These are phyloP conservation scores for Didymella glomerata DNA, from an alignment of 2,329 filamentous ascomycete genomes.

Conservation along the genomic window DNA sequence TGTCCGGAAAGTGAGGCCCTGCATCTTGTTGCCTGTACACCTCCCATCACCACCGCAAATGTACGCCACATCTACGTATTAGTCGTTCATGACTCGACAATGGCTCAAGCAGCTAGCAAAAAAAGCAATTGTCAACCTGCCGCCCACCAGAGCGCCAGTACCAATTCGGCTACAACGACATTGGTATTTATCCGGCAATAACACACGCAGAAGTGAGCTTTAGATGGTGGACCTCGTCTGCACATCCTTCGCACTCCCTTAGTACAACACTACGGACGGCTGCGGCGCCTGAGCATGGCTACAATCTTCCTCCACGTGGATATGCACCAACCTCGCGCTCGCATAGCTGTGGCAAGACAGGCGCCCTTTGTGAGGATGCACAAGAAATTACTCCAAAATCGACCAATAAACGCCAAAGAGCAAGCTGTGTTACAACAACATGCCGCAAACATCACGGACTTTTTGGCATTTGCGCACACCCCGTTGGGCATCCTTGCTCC, in stretches of 20 bases:
- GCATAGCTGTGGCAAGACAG: slow-evolving; percentile 8
- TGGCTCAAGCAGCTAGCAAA: slow-evolving; percentile 18
- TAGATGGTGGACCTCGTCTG: slow-evolving; percentile 5
- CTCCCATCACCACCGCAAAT: slow-evolving; percentile 1
- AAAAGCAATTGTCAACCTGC: slow-evolving; percentile 15
- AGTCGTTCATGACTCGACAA: slow-evolving; percentile 16
- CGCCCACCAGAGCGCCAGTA: slow-evolving; percentile 13
- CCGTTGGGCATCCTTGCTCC: slow-evolving; percentile 6
- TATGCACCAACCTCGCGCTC: background rate
- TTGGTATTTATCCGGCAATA: slow-evolving; percentile 11
- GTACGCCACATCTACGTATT: slow-evolving; percentile 17
- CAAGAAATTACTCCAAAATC: background rate
- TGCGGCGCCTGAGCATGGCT: slow-evolving; percentile 7
- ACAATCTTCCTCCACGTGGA: slow-evolving; percentile 11
- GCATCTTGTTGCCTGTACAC: slow-evolving; percentile 4
- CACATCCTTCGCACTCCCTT: slow-evolving; percentile 4
- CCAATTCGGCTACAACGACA: slow-evolving; percentile 8
- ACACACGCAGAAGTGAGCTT: background rate
- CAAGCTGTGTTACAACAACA: slow-evolving; percentile 4
- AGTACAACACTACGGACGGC: background rate
- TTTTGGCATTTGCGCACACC: background rate
- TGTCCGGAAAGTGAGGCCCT: background rate
- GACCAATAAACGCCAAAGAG: slow-evolving; percentile 18
- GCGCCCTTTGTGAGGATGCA: slow-evolving; percentile 1
- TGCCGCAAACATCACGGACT: background rate